Percentiles rank a stretch among this genome's conserved stretches.
phyloP scores from a whole-genome alignment of 2,329 filamentous ascomycete species.

The Drechslerella stenobrocha region DNA sequence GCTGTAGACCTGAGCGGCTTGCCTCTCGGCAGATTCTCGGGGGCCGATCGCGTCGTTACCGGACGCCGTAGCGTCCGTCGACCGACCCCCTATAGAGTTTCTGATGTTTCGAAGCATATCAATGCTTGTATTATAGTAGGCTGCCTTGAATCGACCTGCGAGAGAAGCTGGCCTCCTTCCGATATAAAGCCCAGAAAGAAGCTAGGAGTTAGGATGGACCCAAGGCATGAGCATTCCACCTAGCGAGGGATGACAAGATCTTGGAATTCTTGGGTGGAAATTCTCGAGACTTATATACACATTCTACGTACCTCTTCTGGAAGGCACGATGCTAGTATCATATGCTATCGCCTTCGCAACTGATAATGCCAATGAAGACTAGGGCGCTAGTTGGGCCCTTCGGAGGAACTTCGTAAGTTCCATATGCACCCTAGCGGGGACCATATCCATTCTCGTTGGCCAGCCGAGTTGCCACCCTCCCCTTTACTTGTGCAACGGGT shows the following conservation, averaged over 20 bases:
- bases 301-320: slow-evolving; percentile 30
- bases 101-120: slow-evolving; percentile 45
- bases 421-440: slow-evolving; percentile 45
- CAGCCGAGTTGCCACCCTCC: slow-evolving; percentile 4
- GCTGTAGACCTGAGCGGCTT: slow-evolving; percentile 25
- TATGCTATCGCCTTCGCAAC: slow-evolving; percentile 24
- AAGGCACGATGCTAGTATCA: slow-evolving; percentile 20
- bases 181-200: slow-evolving; percentile 23
- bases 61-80: slow-evolving; percentile 45
- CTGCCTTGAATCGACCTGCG: slow-evolving; percentile 25
- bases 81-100: slow-evolving; percentile 43
- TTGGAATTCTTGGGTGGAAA: slow-evolving; percentile 43
- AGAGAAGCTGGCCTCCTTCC: slow-evolving; percentile 21
- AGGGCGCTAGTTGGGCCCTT: slow-evolving; percentile 11
- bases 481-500: slow-evolving; percentile 24
- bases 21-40: slow-evolving; percentile 18
- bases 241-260: slow-evolving; percentile 21
- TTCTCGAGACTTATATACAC: slow-evolving; percentile 38
- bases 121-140: neutral
- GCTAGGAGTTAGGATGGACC: slow-evolving; percentile 3
- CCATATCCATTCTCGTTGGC: neutral
- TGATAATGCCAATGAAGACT: slow-evolving; percentile 24
- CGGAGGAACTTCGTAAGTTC: slow-evolving; percentile 33
- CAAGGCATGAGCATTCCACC: slow-evolving; percentile 26
- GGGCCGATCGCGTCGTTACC: slow-evolving; percentile 45